These are phyloP conservation scores for Zygosaccharomyces rouxii DNA, from an alignment of 805 yeast species.

Conservation along the genomic window DNA sequence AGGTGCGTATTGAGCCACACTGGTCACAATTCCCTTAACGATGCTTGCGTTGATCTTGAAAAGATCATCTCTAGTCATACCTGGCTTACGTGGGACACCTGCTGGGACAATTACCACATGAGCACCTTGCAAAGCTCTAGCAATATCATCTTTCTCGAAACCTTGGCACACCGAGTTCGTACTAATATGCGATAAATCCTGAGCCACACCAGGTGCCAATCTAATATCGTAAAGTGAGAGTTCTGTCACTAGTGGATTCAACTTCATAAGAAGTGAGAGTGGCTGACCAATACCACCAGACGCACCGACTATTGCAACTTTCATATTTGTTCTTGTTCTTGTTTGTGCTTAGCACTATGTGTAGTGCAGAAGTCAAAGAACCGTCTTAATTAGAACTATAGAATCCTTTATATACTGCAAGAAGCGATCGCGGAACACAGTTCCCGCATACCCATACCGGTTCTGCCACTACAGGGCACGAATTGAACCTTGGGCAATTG, in stretches of 20 bases:
- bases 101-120: slow-evolving; percentile 88
- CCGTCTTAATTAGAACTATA: background rate
- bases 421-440: slow-evolving; percentile 7
- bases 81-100: slow-evolving; percentile 86
- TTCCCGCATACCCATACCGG: slow-evolving; percentile 6
- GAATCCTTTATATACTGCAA: background rate
- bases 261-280: slow-evolving; percentile 59
- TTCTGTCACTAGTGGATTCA: slow-evolving; percentile 66
- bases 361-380: background rate
- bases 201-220: slow-evolving; percentile 76
- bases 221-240: slow-evolving; percentile 69
- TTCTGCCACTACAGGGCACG: slow-evolving; percentile 5
- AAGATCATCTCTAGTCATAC: slow-evolving; percentile 83
- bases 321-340: slow-evolving; percentile 28
- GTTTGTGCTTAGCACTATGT: background rate
- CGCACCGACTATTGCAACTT: slow-evolving; percentile 78
- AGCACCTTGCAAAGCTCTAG: slow-evolving; percentile 67
- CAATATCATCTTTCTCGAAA: slow-evolving; percentile 63
- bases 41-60: slow-evolving; percentile 81
- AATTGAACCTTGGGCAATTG: background rate
- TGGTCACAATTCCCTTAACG: slow-evolving; percentile 70
- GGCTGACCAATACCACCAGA: slow-evolving; percentile 85
- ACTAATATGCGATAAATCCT: slow-evolving; percentile 75
- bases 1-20: slow-evolving; percentile 63
- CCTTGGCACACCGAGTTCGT: slow-evolving; percentile 64